Percentiles rank a stretch among this genome's conserved stretches.
Conservation (phyloP, 805 yeast species). For the Allodekkera sacchari region DNA sequence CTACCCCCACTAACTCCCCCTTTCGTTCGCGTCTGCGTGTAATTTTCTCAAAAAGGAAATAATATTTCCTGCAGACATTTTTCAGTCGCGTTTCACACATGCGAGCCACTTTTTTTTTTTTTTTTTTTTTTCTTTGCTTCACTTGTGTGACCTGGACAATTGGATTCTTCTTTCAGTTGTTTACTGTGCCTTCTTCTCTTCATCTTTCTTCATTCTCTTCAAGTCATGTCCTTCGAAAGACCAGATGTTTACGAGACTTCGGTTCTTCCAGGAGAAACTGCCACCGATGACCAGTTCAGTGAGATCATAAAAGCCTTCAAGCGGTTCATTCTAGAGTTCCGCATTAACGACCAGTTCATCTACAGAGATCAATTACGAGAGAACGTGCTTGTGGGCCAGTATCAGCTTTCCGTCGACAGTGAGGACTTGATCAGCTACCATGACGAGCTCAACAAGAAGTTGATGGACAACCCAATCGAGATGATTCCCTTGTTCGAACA, state of each 20-base stretch:
- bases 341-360: slow-evolving; percentile 72
- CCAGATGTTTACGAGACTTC: slow-evolving; percentile 68
- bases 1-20: too few relatives aligned
- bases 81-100: too few relatives aligned
- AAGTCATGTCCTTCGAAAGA: slow-evolving; percentile 61
- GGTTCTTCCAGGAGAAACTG: slow-evolving; percentile 78
- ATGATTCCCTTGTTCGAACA: slow-evolving; percentile 79
- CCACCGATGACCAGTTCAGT: slow-evolving; percentile 52
- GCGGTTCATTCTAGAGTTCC: slow-evolving; percentile 75
- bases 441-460: slow-evolving; percentile 78
- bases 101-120: too few relatives aligned
- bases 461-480: slow-evolving; percentile 81
- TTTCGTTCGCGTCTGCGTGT: too few relatives aligned
- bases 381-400: slow-evolving; percentile 70
- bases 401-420: slow-evolving; percentile 62
- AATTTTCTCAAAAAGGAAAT: too few relatives aligned
- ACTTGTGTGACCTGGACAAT: too few relatives aligned
- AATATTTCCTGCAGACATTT: too few relatives aligned
- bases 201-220: too few relatives aligned
- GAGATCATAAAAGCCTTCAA: slow-evolving; percentile 73
- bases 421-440: slow-evolving; percentile 83
- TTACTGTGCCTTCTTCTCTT: too few relatives aligned
- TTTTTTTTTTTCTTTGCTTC: too few relatives aligned
- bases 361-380: slow-evolving; percentile 90
- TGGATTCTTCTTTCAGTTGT: too few relatives aligned